phyloP scores from a whole-genome alignment of 257 asterid species.

The Rhazya stricta region DNA sequence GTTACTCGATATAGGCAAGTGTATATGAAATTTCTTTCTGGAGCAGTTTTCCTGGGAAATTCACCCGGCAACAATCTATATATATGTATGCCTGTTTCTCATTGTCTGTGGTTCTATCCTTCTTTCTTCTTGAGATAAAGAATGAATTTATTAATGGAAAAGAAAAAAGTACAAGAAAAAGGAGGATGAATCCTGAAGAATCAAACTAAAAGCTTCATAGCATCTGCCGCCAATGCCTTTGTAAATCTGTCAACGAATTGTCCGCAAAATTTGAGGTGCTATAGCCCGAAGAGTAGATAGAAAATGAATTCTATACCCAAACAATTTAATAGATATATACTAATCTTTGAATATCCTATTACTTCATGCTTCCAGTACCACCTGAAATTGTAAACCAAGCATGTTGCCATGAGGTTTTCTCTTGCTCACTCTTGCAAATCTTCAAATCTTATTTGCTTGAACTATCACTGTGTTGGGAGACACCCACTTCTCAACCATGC shows the following conservation, averaged over 20 bases:
- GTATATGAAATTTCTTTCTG: neutral
- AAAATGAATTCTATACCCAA: neutral
- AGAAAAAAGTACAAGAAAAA: neutral
- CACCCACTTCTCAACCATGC: neutral
- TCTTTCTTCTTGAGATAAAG: neutral
- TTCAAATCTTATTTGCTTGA: neutral
- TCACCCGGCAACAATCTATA: neutral
- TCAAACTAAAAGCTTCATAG: neutral
- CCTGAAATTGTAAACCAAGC: neutral
- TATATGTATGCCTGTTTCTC: neutral
- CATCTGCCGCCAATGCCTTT: neutral
- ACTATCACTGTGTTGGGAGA: neutral
- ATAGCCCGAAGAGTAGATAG: neutral
- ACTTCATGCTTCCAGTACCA: neutral
- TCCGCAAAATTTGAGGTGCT: neutral
- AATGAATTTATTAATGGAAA: neutral
- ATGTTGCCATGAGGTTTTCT: neutral
- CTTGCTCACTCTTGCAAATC: neutral
- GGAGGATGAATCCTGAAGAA: neutral
- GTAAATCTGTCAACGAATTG: neutral
- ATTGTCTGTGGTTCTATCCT: neutral
- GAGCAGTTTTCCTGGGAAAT: neutral
- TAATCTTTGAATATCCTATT: neutral
- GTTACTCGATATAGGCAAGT: slow-evolving; percentile 61
- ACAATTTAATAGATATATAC: neutral